A percentile compares a stretch with the other conserved stretches of the same genome.
Conservation (phyloP, 73 alveolate genomes). For the Tetrahymena elliotti region DNA sequence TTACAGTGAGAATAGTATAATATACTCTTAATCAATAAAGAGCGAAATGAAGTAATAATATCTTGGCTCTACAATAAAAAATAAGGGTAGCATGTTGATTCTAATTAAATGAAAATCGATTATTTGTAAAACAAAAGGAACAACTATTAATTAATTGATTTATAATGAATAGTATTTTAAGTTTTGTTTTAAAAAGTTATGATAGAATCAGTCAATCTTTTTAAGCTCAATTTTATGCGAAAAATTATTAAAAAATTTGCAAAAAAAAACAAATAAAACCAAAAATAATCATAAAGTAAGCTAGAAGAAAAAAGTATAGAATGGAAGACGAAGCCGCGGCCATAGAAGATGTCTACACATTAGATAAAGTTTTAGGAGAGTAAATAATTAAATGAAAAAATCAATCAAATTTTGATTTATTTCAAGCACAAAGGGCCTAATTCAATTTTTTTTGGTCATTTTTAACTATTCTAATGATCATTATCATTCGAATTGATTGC, state of each 20-base stretch:
- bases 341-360: constrained; percentile 14
- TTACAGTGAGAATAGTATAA: too few relatives aligned
- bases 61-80: background rate
- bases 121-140: background rate
- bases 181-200: background rate
- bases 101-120: background rate
- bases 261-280: background rate
- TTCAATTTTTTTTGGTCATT: background rate
- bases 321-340: constrained; percentile 5
- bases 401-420: too few relatives aligned
- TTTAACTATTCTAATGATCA: background rate
- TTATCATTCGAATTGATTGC: background rate
- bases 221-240: background rate
- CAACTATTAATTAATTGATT: background rate
- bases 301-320: background rate
- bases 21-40: too few relatives aligned
- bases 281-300: background rate
- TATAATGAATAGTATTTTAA: background rate
- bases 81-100: too few relatives aligned
- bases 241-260: background rate
- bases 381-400: too few relatives aligned
- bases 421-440: background rate
- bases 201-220: background rate
- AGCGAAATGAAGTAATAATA: background rate
- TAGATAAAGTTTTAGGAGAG: constrained; percentile 40